Base-by-base conservation (phyloP, 768 basidiomycete genomes). In the Inosperma sp. region DNA sequence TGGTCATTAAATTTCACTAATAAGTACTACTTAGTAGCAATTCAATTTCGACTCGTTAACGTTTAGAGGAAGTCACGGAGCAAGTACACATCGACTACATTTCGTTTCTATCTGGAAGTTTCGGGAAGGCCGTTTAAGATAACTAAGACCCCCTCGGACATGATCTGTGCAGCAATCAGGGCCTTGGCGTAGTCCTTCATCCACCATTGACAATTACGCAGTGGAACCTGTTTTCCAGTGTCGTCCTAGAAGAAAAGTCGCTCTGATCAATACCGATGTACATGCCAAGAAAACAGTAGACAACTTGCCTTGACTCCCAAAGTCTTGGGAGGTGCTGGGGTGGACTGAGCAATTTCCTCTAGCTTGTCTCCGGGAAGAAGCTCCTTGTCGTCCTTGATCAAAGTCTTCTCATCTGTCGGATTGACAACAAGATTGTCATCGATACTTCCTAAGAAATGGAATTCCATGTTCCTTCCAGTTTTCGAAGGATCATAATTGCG, bases 361-460 rank as follows among this genome's bases (percentile, higher is more conserved):
- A 44, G 17, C 27, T 19, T 30, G 43, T 44, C 43, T n/a, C 43
- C 43, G 14, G 43, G 43, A 30, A 44, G n/a, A n/a, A n/a, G 43
- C 6, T 16, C 17, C 17, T 19, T 2, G 2, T 43, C 16, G 3
- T 44, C 43, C n/a, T 30, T 13, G 17, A n/a, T 14, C 6, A 30
- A 0, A 13, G 7, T n/a, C 5, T 4, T 3, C 3, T 5, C 17
- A 4, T 30, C 9, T 21, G 43, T 44, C 5, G 43, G 43, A 44
- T 44, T 17, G 13, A 17, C 16, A 21, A 44, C 29, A 5, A 44
- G 31, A 7, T 10, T n/a, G 8, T 44, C 17, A 8, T 44, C 43
- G 27, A 44, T 44, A 21, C 27, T 44, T 5, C 12, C 43, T 21
- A 44, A 10, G n/a, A 44, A 30, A 7, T 13, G 17, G 27, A 30